These are phyloP conservation scores for Amaranthus tricolor DNA, from an alignment of 179 eudicot species.

Conservation along the genomic window DNA sequence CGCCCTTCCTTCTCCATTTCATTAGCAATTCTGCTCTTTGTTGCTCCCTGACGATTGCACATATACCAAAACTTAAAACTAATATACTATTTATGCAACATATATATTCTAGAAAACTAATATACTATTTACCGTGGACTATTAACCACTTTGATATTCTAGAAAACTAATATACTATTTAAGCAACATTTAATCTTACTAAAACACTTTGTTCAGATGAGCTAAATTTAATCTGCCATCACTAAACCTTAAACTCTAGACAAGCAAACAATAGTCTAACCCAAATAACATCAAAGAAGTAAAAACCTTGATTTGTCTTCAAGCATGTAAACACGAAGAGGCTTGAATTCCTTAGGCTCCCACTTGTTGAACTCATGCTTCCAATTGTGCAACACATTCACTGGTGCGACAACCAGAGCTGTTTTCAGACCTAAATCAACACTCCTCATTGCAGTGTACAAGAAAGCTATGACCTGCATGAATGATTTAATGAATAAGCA, in stretches of 20 bases:
- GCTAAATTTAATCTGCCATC: no score
- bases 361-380: conserved; percentile 85
- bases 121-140: no score
- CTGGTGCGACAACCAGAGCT: conserved; percentile 90
- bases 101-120: no score
- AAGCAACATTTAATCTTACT: no score
- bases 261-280: not conserved
- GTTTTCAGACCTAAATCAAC: conserved; percentile 83
- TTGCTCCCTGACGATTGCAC: conserved; percentile 50
- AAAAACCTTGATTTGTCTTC: conserved; percentile 82
- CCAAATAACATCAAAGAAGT: conserved; percentile 7
- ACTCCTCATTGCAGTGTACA: conserved; percentile 92
- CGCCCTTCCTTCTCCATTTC: conserved; percentile 95
- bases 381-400: conserved; percentile 98
- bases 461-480: conserved; percentile 88
- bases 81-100: no score
- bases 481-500: conserved; percentile 17
- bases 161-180: no score
- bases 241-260: not conserved
- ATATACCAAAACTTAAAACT: conserved; percentile 5
- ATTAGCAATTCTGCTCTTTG: conserved; percentile 65
- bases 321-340: conserved; percentile 88
- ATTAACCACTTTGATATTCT: no score
- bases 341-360: conserved; percentile 79
- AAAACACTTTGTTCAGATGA: no score